Evolutionary conservation across 805 yeast genomes (phyloP).

Genomic region (Barnettozyma salicaria): DNA sequence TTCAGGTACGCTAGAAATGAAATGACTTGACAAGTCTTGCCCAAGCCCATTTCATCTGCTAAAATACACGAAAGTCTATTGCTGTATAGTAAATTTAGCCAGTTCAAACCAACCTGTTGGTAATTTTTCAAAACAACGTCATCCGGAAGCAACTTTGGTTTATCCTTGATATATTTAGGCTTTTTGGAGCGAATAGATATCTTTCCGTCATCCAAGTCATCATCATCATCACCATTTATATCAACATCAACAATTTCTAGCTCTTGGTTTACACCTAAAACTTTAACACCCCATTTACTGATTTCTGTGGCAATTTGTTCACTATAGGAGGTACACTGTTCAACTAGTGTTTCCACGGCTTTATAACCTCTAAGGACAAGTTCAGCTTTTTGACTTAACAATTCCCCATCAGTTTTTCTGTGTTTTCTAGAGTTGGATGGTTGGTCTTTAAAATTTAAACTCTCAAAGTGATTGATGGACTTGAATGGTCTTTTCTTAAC

Average conservation of each 20-base stretch:
- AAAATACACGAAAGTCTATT: conserved; percentile 82
- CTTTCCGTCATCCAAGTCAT: conserved; percentile 29
- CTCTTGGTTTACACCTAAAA: conserved; percentile 59
- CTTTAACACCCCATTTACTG: conserved; percentile 81
- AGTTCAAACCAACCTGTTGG: conserved; percentile 95
- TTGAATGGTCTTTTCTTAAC: conserved; percentile 66
- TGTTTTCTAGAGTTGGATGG: conserved; percentile 32
- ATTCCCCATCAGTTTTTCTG: conserved; percentile 61
- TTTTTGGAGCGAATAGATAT: conserved; percentile 20
- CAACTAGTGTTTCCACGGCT: conserved; percentile 90
- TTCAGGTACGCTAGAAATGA: conserved; percentile 83
- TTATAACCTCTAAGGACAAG: conserved; percentile 78
- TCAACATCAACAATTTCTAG: conserved; percentile 54
- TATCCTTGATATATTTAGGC: conserved; percentile 50
- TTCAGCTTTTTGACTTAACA: conserved; percentile 63
- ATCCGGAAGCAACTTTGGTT: conserved; percentile 62
- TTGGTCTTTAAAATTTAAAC: conserved; percentile 41
- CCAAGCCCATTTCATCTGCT: conserved; percentile 99
- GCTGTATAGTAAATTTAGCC: conserved; percentile 78
- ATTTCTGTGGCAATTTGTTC: conserved; percentile 64
- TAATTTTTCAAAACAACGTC: conserved; percentile 73
- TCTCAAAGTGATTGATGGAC: conserved; percentile 53
- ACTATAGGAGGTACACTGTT: conserved; percentile 77
- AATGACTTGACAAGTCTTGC: conserved; percentile 95
- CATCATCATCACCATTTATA: conserved; percentile 27